phyloP scores from a whole-genome alignment of 73 alveolate genomes.

The Paramecium primaurelia region DNA sequence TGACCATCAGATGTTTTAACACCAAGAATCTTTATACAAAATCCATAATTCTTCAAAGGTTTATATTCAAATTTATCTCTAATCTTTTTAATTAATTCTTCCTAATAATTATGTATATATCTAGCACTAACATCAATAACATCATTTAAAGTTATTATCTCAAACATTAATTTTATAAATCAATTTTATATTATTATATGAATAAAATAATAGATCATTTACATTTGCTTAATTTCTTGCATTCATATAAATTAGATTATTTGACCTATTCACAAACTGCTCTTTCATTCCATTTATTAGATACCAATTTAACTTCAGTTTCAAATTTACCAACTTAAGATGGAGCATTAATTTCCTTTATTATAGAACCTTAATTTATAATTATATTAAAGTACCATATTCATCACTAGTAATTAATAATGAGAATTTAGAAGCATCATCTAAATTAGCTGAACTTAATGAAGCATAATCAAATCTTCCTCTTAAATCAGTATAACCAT shows the following conservation, averaged over 20 bases:
- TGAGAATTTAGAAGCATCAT: conserved; percentile 81
- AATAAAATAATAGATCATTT: background rate
- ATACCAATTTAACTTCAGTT: conserved; percentile 38
- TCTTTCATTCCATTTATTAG: conserved; percentile 48
- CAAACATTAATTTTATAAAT: background rate
- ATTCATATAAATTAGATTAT: background rate
- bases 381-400: conserved; percentile 63
- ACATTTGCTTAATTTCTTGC: background rate
- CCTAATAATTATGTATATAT: background rate
- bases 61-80: background rate
- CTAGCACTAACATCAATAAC: background rate
- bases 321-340: conserved; percentile 51
- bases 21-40: background rate
- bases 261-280: conserved; percentile 19
- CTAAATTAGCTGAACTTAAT: conserved; percentile 71
- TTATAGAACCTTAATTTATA: conserved; percentile 37
- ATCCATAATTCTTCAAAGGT: background rate
- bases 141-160: background rate
- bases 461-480: conserved; percentile 94
- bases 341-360: conserved; percentile 58
- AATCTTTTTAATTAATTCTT: background rate
- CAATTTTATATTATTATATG: background rate
- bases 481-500: conserved; percentile 95
- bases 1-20: conserved; percentile 5
- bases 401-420: conserved; percentile 80